These are phyloP conservation scores for Lactifluus echinatus DNA, from an alignment of 768 basidiomycete species.

Conservation along the genomic window DNA sequence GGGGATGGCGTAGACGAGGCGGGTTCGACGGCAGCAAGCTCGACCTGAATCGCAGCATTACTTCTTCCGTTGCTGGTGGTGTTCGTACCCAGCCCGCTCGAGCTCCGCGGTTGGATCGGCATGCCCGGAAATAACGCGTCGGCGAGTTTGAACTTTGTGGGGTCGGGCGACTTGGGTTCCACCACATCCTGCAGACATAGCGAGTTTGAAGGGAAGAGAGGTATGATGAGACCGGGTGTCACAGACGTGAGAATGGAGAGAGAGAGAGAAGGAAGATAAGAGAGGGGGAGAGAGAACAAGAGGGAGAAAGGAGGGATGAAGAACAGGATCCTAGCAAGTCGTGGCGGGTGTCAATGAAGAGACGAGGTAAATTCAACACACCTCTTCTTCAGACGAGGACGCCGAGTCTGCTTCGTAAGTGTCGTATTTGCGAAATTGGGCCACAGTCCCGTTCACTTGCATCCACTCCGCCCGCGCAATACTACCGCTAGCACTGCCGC, in stretches of 20 bases:
- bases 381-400: conserved; percentile 19
- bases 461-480: conserved; percentile 8
- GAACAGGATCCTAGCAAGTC: conserved; percentile 5
- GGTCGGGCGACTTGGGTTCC: conserved; percentile 16
- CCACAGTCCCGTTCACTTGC: conserved; percentile 12
- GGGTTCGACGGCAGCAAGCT: conserved; percentile 6
- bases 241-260: conserved; percentile 8
- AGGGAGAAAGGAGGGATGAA: background rate
- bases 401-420: conserved; percentile 7
- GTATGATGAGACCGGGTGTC: conserved; percentile 14
- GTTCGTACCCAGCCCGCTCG: background rate
- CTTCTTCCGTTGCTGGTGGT: background rate
- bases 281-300: background rate
- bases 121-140: conserved; percentile 6
- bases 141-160: conserved; percentile 19
- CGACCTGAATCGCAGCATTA: background rate
- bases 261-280: background rate
- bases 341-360: conserved; percentile 8
- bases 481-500: background rate
- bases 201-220: conserved; percentile 10
- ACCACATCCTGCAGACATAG: conserved; percentile 18
- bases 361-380: conserved; percentile 15
- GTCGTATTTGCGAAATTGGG: conserved; percentile 3
- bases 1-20: conserved; percentile 15
- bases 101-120: background rate